Base-by-base conservation (phyloP, 805 yeast species). In the Tetrapisispora fleetii region DNA sequence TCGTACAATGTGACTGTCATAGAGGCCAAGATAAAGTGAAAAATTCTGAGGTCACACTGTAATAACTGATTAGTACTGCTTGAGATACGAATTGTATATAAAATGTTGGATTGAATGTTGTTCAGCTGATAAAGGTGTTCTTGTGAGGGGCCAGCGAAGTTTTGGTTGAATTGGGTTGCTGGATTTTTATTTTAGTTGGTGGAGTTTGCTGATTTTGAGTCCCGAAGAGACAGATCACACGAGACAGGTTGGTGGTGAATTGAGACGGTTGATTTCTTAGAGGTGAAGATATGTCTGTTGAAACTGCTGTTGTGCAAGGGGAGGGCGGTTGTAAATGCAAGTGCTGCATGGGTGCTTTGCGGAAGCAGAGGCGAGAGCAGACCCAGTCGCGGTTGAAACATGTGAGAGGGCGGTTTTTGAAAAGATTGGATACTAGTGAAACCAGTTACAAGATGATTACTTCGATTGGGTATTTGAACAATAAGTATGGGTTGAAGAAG, bases 401-500 rank as follows among this genome's bases (percentile, higher is more conserved):
- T 47, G 50, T 44, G 36, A 37, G 42, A 45, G 52, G 9, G 40
- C 58, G 56, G 35, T 60, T 64, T 38, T 47, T 53, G 44, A 59
- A 52, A 32, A 51, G 56, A 37, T 51, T 63, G 59, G 49, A 58
- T 4, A 38, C 58, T 8, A 56, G 58, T 37, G 62, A 59, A 11
- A 58, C 64, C 3, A 57, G 59, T 42, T 64, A 64, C 48, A 58
- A 57, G 35, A 48, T 58, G 37, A 62, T 64, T 22, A 63, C 66
- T 1, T 63, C 67, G 1, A 59, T 61, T 28, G 59, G 57, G 28
- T 65, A 64, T 47, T 48, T 65, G 35, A 60, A 58, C 40, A 60
- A 57, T 36, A 65, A 65, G 41, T 65, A 62, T 48, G 67, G 67
- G 7, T 50, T 60, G 35, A 57, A 61, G 37, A 60, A 61, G 43